phyloP scores from a whole-genome alignment of 2,329 filamentous ascomycete genomes.

The Thyridium curvatum region DNA sequence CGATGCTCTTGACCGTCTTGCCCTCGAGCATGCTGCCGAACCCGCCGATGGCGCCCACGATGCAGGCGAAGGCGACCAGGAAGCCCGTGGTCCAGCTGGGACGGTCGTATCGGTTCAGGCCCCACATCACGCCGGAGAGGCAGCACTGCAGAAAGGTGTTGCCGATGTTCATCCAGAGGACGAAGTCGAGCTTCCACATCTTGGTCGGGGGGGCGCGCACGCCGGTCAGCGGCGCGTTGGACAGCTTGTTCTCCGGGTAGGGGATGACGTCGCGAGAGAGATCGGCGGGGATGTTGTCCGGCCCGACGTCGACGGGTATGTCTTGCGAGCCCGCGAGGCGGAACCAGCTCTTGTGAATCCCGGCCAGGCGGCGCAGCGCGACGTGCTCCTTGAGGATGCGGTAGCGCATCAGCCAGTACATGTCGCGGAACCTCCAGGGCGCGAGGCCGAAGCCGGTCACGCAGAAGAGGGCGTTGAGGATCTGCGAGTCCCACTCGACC shows the following conservation, averaged over 20 bases:
- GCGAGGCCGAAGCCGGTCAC: conserved; percentile 79
- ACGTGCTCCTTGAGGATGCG: conserved; percentile 44
- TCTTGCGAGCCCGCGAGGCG: conserved; percentile 60
- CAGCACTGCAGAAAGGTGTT: conserved; percentile 74
- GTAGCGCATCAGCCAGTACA: conserved; percentile 66
- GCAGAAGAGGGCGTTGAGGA: conserved; percentile 79
- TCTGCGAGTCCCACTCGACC: conserved; percentile 81
- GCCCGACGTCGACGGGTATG: conserved; percentile 47
- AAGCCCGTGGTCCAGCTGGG: conserved; percentile 75
- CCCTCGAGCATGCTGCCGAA: conserved; percentile 67
- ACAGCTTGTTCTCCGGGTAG: conserved; percentile 55
- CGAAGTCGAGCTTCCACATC: conserved; percentile 71
- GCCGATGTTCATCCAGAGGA: conserved; percentile 71
- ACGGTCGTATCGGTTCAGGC: conserved; percentile 63
- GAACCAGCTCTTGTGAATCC: conserved; percentile 71
- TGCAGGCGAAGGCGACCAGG: conserved; percentile 69
- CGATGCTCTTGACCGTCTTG: conserved; percentile 63
- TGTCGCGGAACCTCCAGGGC: conserved; percentile 77
- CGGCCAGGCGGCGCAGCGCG: conserved; percentile 63
- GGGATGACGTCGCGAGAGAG: conserved; percentile 47
- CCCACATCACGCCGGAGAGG: conserved; percentile 80
- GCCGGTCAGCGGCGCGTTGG: conserved; percentile 65
- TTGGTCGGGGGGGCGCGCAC: conserved; percentile 59
- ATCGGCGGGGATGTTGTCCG: conserved; percentile 36
- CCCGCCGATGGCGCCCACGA: conserved; percentile 62